Conservation (phyloP, 2,329 filamentous ascomycete genomes). For the Calonectria naviculata region DNA sequence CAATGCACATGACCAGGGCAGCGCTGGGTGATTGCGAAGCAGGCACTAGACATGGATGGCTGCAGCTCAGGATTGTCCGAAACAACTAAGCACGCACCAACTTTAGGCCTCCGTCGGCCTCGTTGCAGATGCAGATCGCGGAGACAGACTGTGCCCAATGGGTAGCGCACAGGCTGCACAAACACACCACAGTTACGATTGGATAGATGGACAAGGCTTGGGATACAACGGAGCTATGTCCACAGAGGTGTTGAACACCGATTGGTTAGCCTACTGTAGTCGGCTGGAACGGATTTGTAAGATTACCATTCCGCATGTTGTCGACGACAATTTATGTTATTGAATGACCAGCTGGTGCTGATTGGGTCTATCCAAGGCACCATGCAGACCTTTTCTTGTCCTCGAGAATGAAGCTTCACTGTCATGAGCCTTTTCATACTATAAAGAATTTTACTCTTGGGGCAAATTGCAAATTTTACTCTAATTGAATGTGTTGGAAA, state of each 20-base stretch:
- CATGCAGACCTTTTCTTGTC: no score
- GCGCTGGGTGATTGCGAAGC: background rate
- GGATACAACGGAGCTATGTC: background rate
- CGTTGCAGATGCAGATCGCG: background rate
- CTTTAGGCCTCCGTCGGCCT: background rate
- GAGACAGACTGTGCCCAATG: background rate
- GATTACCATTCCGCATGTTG: background rate
- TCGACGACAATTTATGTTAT: background rate
- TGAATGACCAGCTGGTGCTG: no score
- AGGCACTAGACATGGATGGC: background rate
- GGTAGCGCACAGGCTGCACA: background rate
- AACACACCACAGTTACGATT: background rate
- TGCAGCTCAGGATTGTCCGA: background rate
- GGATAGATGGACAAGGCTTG: background rate
- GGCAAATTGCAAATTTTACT: no score
- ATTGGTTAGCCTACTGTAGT: background rate
- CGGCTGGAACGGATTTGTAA: background rate
- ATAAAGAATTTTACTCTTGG: no score
- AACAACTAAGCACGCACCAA: background rate
- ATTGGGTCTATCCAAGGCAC: no score
- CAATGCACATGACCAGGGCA: background rate
- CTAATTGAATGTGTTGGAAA: no score
- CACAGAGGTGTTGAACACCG: background rate
- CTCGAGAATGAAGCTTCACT: no score
- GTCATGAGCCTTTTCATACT: no score